Conservation (phyloP, 208 protist genomes). For the Leishmania turanica region DNA sequence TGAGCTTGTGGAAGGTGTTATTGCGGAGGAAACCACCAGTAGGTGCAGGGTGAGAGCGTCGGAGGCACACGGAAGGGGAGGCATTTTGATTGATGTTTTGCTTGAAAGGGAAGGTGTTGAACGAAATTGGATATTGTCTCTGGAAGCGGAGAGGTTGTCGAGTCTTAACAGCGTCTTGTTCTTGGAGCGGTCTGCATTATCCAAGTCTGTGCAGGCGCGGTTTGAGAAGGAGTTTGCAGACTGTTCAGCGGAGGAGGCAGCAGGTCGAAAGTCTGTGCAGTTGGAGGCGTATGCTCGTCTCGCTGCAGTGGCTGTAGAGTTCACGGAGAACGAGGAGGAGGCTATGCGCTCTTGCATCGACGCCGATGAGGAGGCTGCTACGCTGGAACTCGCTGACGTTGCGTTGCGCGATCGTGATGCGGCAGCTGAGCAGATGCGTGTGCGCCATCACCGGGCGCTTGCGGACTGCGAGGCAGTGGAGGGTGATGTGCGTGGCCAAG, state of each 20-base stretch:
- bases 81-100: too few relatives aligned
- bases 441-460: neutral
- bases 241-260: neutral
- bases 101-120: neutral
- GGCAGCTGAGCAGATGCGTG: neutral
- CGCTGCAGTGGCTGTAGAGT: neutral
- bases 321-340: neutral
- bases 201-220: too few relatives aligned
- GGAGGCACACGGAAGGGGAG: too few relatives aligned
- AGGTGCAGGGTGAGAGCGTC: rapidly evolving
- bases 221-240: neutral
- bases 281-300: neutral
- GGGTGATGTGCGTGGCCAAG: neutral
- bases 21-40: too few relatives aligned
- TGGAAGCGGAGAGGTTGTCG: neutral
- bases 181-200: neutral
- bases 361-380: neutral
- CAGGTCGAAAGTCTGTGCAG: neutral
- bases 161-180: neutral
- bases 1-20: too few relatives aligned
- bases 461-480: neutral
- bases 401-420: neutral
- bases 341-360: neutral
- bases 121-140: neutral
- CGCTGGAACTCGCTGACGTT: neutral